Evolutionary conservation across 2,329 filamentous ascomycete species (phyloP), one percentile per base, ranked within the genome.

Genomic region (Trichoderma koningii): DNA sequence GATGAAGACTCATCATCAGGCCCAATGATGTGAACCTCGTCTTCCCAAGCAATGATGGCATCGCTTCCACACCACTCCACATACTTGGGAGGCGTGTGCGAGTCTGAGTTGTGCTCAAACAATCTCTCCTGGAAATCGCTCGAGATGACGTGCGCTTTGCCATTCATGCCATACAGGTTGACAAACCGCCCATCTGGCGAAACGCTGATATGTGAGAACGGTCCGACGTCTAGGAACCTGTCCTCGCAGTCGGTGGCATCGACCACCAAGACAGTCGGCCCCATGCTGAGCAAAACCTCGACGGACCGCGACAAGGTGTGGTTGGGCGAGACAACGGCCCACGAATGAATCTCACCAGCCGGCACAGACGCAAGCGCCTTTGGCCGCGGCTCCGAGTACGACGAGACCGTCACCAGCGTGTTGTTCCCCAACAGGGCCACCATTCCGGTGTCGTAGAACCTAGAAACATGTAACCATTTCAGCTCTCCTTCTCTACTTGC

Each of bases 41-140:
- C 95, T 73, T 98, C 95, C 95, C 95, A 99, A 0, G 93, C 93
- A 71, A 99, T 87, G 30, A 97, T 90, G 15, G 93, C 92, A 76
- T 98, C 94, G 71, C 95, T 94, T 5, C 95, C 95, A 76, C 95
- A 99, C 95, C 95, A 99, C 71, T 95, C 89, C 67, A 99, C 84
- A 68, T 95, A 92, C 71, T 92, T 90, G 3, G 95, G 95, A 1
- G 89, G 84, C 5, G 92, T 96, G 75, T 89, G 90, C 10, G 92
- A 93, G 70, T 89, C 89, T 0, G 93, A 94, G 72, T 97, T 88
- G 74, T 98, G 94, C 77, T 98, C 93, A 74, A 93, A 94, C 68
- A 97, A 82, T 65, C 93, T 89, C 72, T 90, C 93, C 74, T 97
- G 93, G 75, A 98, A 98, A 76, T 99, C 94, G 72, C 92, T 94